phyloP scores from a whole-genome alignment of 78 protist genomes.

The Dictyostelium intermedium region DNA sequence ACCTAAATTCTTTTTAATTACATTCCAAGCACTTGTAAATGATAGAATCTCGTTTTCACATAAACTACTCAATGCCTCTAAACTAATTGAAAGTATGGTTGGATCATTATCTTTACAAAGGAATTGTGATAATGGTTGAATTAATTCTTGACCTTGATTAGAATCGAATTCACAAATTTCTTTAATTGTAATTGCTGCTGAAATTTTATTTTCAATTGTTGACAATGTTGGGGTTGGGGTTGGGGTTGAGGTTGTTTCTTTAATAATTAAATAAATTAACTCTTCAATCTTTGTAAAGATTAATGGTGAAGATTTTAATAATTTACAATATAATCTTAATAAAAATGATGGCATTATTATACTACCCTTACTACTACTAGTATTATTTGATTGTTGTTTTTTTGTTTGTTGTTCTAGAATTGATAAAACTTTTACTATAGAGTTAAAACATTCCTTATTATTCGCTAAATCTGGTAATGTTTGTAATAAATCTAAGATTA shows the following conservation, averaged over 20 bases:
- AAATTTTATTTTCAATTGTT: conserved; percentile 22
- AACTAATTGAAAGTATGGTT: not conserved
- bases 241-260: not conserved
- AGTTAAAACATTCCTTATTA: not conserved
- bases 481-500: not conserved
- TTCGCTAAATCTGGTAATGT: not conserved
- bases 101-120: conserved; percentile 63
- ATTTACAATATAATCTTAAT: conserved; percentile 11
- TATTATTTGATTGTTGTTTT: not conserved
- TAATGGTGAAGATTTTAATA: not conserved
- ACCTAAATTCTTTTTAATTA: conserved; percentile 53
- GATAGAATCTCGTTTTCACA: conserved; percentile 28
- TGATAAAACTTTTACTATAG: not conserved
- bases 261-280: not conserved
- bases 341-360: not conserved
- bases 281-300: conserved; percentile 30
- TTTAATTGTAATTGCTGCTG: conserved; percentile 29
- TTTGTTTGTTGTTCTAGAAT: not conserved
- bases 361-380: not conserved
- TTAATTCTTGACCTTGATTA: conserved; percentile 63
- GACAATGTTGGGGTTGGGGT: not conserved
- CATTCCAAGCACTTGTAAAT: conserved; percentile 69
- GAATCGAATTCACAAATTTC: conserved; percentile 39
- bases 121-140: conserved; percentile 40
- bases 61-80: conserved; percentile 27